Conservation (phyloP, 1,284 basidiomycete species). For the Sporisorium iseilematis-ciliati region DNA sequence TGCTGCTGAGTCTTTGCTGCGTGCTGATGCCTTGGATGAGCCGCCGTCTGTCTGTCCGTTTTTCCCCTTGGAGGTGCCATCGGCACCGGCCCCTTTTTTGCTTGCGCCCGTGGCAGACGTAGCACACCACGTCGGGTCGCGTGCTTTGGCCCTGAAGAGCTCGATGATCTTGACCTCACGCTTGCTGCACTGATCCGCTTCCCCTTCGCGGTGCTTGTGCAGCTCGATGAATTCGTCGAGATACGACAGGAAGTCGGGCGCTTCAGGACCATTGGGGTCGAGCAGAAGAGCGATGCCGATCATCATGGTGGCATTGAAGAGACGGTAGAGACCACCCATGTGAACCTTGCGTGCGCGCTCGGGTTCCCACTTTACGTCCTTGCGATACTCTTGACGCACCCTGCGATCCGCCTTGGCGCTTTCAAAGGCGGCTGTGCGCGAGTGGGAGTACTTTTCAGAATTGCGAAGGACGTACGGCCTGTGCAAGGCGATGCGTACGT, state of each 20-base stretch:
- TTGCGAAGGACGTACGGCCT: constrained; percentile 63
- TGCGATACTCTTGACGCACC: constrained; percentile 60
- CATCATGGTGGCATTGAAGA: constrained; percentile 65
- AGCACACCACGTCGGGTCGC: constrained; percentile 63
- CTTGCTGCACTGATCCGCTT: constrained; percentile 62
- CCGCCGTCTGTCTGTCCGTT: constrained; percentile 4
- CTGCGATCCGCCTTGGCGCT: constrained; percentile 58
- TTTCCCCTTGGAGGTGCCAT: constrained; percentile 19
- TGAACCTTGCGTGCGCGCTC: constrained; percentile 57
- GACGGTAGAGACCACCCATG: constrained; percentile 65
- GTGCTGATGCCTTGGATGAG: constrained; percentile 6
- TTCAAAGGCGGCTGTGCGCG: constrained; percentile 60
- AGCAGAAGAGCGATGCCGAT: constrained; percentile 65
- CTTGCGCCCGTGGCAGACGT: constrained; percentile 43
- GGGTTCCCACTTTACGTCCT: constrained; percentile 60
- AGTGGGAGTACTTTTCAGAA: constrained; percentile 59
- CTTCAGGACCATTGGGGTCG: constrained; percentile 55
- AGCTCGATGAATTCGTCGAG: constrained; percentile 66
- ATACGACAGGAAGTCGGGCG: constrained; percentile 50
- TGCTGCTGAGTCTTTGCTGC: constrained; percentile 23
- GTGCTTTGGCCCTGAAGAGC: constrained; percentile 63
- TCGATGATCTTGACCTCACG: constrained; percentile 67
- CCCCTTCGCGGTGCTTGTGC: constrained; percentile 52
- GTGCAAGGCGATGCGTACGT: constrained; percentile 65
- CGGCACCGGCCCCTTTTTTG: constrained; percentile 13